These are phyloP conservation scores for Globisporangium rhizosaccharum DNA, from an alignment of 352 stramenopile genomes.

Conservation along the genomic window DNA sequence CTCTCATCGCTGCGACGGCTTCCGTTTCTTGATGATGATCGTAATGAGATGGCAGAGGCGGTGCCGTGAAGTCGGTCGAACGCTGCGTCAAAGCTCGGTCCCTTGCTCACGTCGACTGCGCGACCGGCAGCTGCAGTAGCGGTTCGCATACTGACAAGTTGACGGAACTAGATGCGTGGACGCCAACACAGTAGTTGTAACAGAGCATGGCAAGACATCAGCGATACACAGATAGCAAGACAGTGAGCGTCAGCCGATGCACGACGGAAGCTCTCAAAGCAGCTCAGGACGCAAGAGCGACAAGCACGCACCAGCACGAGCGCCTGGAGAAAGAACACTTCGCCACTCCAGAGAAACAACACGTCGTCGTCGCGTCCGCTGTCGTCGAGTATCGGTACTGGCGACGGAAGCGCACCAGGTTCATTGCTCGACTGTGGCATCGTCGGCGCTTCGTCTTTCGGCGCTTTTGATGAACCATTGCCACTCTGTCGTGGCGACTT, in stretches of 20 bases:
- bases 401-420: not conserved
- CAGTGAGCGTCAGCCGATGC: not conserved
- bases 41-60: not conserved
- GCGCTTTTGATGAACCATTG: conserved; percentile 4
- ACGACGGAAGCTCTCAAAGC: not conserved
- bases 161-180: conserved; percentile 28
- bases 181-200: too few species aligned
- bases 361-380: conserved; percentile 46
- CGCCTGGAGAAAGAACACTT: conserved; percentile 56
- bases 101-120: conserved; percentile 17
- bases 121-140: conserved; percentile 4
- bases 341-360: conserved; percentile 54
- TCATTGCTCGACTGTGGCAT: not conserved
- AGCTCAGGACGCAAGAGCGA: not conserved
- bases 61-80: conserved; percentile 26
- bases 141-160: conserved; percentile 20
- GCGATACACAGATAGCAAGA: not conserved
- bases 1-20: too few species aligned
- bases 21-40: not conserved
- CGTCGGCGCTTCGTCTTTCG: conserved; percentile 4
- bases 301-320: conserved; percentile 31
- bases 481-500: conserved; percentile 22
- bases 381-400: not conserved
- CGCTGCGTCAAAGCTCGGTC: conserved; percentile 33
- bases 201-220: conserved; percentile 4